Evolutionary conservation across 495 filamentous ascomycete species (phyloP), one percentile per base, ranked within the genome.

Genomic region (Cudoniella acicularis): DNA sequence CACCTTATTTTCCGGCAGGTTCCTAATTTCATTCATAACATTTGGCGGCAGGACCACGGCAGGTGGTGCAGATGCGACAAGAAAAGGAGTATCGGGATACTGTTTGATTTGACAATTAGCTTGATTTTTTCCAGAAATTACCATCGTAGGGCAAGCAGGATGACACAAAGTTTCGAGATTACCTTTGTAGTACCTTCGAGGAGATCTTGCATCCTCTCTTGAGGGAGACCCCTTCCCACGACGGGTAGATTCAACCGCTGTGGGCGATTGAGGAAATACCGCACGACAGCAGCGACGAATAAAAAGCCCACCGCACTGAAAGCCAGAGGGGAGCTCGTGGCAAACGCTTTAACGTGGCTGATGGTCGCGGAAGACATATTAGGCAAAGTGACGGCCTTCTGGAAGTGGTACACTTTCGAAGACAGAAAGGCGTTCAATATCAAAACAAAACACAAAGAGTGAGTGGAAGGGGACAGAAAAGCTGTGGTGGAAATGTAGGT

Each of bases 1-100:
- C 10, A 49, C 55, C 40, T 63, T 58, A 26, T 50, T 51, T 41
- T 63, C 55, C n/a, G 61, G 55, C 1, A 63, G 55, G 21, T 58
- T 54, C 2, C 56, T 23, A n/a, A 63, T 30, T 30, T 63, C 61
- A 41, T 63, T 41, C 11, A 63, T 30, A 1, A 36, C 25, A 10
- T 26, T 26, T 1, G 51, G 41, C 11, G 61, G 61, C 18, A 63
- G 56, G 18, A 63, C 49, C 0, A 63, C 61, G 16, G 50, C 10
- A 10, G 55, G 55, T 21, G 61, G 61, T n/a, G 43, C 20, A 2
- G 48, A 49, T 2, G 54, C 42, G 17, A 56, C 10, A 3, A 55
- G 41, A 36, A 55, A 61, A 11, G 51, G 51, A 11, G 21, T 51
- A 25, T 55, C 27, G 9, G 58, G 58, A 43, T 55, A 61, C 58